A percentile compares a stretch with the other conserved stretches of the same genome.
phyloP scores from a whole-genome alignment of 1,139 yeast genomes.

The Pichia cactophila region DNA sequence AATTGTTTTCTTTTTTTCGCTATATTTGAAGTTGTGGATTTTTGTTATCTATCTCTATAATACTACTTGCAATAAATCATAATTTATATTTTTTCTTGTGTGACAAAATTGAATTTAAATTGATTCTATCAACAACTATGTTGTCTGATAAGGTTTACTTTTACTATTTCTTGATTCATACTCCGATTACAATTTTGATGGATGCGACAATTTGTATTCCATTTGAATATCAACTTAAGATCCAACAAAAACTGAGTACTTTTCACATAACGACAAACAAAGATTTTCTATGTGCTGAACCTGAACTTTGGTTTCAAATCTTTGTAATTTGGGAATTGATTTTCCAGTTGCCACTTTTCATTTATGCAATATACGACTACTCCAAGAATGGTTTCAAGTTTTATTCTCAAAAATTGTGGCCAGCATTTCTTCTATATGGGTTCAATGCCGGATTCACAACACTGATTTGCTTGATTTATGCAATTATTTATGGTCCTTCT shows the following conservation, averaged over 20 bases:
- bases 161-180: constrained; percentile 49
- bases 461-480: constrained; percentile 49
- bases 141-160: constrained; percentile 44
- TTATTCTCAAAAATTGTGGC: constrained; percentile 27
- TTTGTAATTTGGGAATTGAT: constrained; percentile 67
- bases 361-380: constrained; percentile 33
- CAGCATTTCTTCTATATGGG: constrained; percentile 57
- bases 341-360: constrained; percentile 73
- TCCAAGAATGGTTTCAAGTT: constrained; percentile 7
- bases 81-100: too few relatives aligned
- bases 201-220: constrained; percentile 73
- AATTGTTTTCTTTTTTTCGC: constrained; percentile 20
- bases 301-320: constrained; percentile 61
- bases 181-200: constrained; percentile 65
- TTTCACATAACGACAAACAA: constrained; percentile 59
- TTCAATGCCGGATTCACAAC: constrained; percentile 74
- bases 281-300: constrained; percentile 56
- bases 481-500: constrained; percentile 29
- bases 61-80: too few relatives aligned
- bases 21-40: background rate
- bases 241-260: constrained; percentile 43
- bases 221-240: constrained; percentile 33
- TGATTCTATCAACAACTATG: constrained; percentile 1
- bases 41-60: background rate
- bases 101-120: too few relatives aligned